These are phyloP conservation scores for Podila epicladia DNA, from an alignment of 192 early-diverging fungal species.

Conservation along the genomic window DNA sequence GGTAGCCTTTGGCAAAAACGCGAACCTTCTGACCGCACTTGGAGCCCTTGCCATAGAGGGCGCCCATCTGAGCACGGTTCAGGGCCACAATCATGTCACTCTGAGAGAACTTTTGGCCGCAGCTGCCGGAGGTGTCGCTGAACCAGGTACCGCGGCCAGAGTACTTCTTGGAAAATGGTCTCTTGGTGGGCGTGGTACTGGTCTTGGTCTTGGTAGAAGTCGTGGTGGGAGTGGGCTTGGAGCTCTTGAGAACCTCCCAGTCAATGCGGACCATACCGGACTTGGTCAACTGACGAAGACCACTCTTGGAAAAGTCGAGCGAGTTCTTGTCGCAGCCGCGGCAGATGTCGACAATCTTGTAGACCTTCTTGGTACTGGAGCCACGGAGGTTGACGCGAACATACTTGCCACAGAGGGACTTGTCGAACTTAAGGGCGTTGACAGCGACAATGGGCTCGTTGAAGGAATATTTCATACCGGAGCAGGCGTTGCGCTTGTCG, in stretches of 20 bases:
- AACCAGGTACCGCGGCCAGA: slow-evolving; percentile 48
- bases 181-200: background rate
- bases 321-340: slow-evolving; percentile 14
- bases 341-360: slow-evolving; percentile 37
- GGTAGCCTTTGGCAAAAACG: slow-evolving; percentile 25
- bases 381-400: slow-evolving; percentile 18
- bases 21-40: slow-evolving; percentile 37
- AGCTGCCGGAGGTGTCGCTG: slow-evolving; percentile 39
- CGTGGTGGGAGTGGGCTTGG: background rate
- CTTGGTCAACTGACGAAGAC: slow-evolving; percentile 10
- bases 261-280: slow-evolving; percentile 5
- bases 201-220: background rate
- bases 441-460: slow-evolving; percentile 31
- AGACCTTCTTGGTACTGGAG: slow-evolving; percentile 3
- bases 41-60: slow-evolving; percentile 29
- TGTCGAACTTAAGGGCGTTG: slow-evolving; percentile 17
- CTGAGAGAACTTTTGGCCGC: slow-evolving; percentile 34
- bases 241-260: slow-evolving; percentile 19
- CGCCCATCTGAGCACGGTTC: slow-evolving; percentile 43
- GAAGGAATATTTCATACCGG: slow-evolving; percentile 28
- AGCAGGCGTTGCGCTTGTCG: slow-evolving; percentile 18
- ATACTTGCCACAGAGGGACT: slow-evolving; percentile 26
- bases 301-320: slow-evolving; percentile 17
- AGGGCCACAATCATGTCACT: slow-evolving; percentile 44
- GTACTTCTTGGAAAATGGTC: slow-evolving; percentile 1